Percentiles rank a stretch among this genome's conserved stretches.
phyloP scores from a whole-genome alignment of 1,139 yeast species.

The Schizosaccharomyces versatilis region DNA sequence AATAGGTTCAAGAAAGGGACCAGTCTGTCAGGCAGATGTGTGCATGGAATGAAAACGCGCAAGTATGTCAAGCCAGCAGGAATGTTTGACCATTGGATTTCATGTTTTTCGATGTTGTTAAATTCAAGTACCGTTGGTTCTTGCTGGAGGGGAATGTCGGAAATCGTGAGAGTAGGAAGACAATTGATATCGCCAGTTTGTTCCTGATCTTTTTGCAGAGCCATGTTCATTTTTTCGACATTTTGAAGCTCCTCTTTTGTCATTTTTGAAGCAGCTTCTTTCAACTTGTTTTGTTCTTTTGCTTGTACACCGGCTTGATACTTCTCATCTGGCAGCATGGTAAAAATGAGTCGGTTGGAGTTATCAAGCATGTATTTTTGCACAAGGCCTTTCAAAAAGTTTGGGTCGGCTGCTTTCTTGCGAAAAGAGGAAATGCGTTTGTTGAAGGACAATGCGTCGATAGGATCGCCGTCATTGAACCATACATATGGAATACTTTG shows the following conservation, averaged over 20 bases:
- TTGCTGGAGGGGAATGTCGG: slow-evolving; percentile 47
- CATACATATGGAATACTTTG: slow-evolving; percentile 61
- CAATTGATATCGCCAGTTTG: slow-evolving; percentile 51
- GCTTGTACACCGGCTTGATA: slow-evolving; percentile 28
- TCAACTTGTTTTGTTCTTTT: slow-evolving; percentile 38
- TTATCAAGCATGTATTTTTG: slow-evolving; percentile 28
- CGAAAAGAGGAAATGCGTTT: slow-evolving; percentile 37
- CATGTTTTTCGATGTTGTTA: slow-evolving; percentile 11
- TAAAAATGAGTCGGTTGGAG: slow-evolving; percentile 41
- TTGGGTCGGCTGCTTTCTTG: slow-evolving; percentile 36
- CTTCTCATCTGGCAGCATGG: slow-evolving; percentile 47
- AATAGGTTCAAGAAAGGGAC: slow-evolving; percentile 57
- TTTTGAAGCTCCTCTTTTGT: slow-evolving; percentile 34
- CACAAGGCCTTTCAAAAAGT: slow-evolving; percentile 33
- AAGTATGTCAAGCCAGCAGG: slow-evolving; percentile 57
- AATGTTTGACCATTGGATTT: slow-evolving; percentile 21
- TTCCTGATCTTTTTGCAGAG: slow-evolving; percentile 40
- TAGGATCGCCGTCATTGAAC: slow-evolving; percentile 57
- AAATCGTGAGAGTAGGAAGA: slow-evolving; percentile 51
- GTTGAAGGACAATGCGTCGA: slow-evolving; percentile 45
- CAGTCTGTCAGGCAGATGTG: slow-evolving; percentile 33
- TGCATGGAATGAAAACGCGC: slow-evolving; percentile 35
- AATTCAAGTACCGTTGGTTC: slow-evolving; percentile 21
- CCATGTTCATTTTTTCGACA: slow-evolving; percentile 37
- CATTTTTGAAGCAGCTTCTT: slow-evolving; percentile 25